These are phyloP conservation scores for Millerago galiae DNA, from an alignment of 805 yeast genomes.

Conservation along the genomic window DNA sequence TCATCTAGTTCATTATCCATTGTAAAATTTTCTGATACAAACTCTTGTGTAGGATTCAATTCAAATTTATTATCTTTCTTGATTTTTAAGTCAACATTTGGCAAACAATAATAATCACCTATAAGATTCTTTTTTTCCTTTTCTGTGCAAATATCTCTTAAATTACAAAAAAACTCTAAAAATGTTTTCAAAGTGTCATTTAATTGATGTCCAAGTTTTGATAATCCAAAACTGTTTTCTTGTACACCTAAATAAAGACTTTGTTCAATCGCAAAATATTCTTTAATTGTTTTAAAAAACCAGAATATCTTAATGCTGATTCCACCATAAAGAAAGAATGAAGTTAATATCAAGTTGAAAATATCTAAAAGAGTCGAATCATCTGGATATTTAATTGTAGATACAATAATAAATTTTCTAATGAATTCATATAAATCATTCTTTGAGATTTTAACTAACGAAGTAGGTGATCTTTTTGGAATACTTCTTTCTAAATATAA, in stretches of 20 bases:
- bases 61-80: background rate
- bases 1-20: background rate
- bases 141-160: background rate
- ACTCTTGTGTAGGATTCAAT: background rate
- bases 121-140: background rate
- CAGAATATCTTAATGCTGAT: slow-evolving; percentile 35
- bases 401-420: slow-evolving; percentile 13
- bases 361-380: slow-evolving; percentile 30
- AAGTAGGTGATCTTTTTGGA: background rate
- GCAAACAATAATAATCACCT: background rate
- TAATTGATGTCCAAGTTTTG: background rate
- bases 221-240: background rate
- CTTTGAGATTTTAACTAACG: background rate
- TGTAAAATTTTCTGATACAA: background rate
- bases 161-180: background rate
- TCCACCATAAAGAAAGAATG: slow-evolving; percentile 38
- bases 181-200: background rate
- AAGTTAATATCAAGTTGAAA: slow-evolving; percentile 36
- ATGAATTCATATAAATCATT: slow-evolving; percentile 10
- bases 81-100: background rate
- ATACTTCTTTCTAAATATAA: slow-evolving; percentile 8
- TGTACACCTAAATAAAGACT: background rate
- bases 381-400: slow-evolving; percentile 23
- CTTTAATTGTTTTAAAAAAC: slow-evolving; percentile 34
- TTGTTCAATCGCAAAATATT: slow-evolving; percentile 18